A percentile compares a stretch with the other conserved stretches of the same genome.
phyloP scores from a whole-genome alignment of 331 rosid genomes.

The Arachis monticola region DNA sequence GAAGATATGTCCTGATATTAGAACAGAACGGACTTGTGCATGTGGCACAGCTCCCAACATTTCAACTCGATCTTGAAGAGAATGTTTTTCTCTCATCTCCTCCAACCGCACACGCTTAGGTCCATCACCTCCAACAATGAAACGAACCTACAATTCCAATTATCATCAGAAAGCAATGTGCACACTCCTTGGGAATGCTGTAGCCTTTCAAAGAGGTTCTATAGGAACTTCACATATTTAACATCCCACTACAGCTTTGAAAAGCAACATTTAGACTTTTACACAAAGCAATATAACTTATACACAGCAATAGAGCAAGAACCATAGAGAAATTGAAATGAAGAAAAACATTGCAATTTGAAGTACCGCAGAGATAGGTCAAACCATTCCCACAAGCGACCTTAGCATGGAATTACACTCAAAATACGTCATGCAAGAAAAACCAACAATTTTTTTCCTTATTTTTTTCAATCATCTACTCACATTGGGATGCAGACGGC shows the following conservation, averaged over 20 bases:
- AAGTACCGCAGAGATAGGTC: neutral
- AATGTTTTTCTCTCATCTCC: conserved; percentile 96
- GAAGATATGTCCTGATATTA: too few relatives aligned
- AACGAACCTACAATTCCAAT: conserved; percentile 57
- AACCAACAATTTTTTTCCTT: neutral
- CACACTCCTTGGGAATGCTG: neutral
- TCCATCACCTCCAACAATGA: conserved; percentile 94
- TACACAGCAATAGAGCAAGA: neutral
- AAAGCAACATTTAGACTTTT: neutral
- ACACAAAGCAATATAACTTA: conserved; percentile 8
- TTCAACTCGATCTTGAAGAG: conserved; percentile 91
- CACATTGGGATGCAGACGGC: conserved; percentile 74
- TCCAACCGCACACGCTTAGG: conserved; percentile 93
- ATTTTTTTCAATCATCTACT: conserved; percentile 44
- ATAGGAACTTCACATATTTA: conserved; percentile 14
- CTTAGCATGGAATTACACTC: neutral
- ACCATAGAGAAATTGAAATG: conserved; percentile 4
- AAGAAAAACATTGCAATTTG: conserved; percentile 29
- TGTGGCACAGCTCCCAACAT: conserved; percentile 97
- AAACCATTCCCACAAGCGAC: conserved; percentile 6
- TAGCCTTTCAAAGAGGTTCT: conserved; percentile 5
- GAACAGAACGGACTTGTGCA: conserved; percentile 71
- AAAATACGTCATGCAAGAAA: neutral
- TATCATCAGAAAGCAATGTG: conserved; percentile 8
- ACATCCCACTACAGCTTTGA: conserved; percentile 7